Evolutionary conservation across 1,284 basidiomycete species (phyloP), one percentile per base, ranked within the genome.

Genomic region (Cutaneotrichosporon spelunceum): DNA sequence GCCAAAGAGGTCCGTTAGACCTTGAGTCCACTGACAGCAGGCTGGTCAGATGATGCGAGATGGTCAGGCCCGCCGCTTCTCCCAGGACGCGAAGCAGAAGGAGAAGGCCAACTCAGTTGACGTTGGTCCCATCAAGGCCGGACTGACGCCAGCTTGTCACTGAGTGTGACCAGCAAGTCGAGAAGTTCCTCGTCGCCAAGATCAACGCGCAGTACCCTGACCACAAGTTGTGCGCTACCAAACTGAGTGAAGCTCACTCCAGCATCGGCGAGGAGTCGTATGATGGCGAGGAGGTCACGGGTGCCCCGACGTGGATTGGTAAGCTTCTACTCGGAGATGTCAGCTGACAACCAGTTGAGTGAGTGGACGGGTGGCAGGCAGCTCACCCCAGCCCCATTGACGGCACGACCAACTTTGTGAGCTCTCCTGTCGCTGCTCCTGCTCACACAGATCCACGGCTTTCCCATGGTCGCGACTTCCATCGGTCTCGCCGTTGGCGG

Each of bases 251-350:
- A 36, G 29, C 60, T 63, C 52, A 65, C 53, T 58, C 61, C 61
- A 95, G 93, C 77, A 92, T 98, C 61, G 94, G 94, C 58, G 95
- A 99, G 67, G 85, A 86, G 79, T 88, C 90, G 71, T 93, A 90
- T 42, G 86, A 90, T 1, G 86, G 88, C 4, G 84, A 86, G 23
- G 81, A 85, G 27, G 78, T 97, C 58, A 92, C 90, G 0, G 88
- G 94, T 70, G 86, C 86, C 39, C 92, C 94, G 5, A 96, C 92
- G 0, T 98, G 93, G 74, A 91, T 96, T 57, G 73, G 75, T 73
- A 57, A 67, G 74, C 69, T 14, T 19, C 3, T 26, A 30, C 21
- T 21, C 11, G 39, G 7, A 7, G 19, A 42, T 6, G 7, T n/a
- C 11, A 30, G 60, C 67, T 71, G 54, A 75, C 56, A n/a, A 30